These are phyloP conservation scores for Coemansia erecta DNA, from an alignment of 192 early-diverging fungal species.

Conservation along the genomic window DNA sequence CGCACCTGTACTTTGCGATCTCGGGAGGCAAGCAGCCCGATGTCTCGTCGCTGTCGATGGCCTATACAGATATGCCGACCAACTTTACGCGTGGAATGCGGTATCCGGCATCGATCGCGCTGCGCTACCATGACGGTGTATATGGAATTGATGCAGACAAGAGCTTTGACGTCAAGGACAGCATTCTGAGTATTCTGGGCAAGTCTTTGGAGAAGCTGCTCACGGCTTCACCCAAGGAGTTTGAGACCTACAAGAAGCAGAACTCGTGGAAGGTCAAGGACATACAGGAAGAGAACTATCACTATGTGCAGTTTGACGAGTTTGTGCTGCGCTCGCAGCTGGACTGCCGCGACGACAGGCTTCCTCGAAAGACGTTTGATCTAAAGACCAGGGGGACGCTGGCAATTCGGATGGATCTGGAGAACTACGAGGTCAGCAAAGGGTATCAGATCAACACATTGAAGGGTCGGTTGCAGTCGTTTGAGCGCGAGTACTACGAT, in stretches of 20 bases:
- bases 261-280: constrained; percentile 54
- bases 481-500: constrained; percentile 92
- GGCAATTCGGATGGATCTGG: constrained; percentile 75
- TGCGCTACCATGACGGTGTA: constrained; percentile 67
- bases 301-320: constrained; percentile 64
- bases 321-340: constrained; percentile 87
- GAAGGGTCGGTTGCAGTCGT: constrained; percentile 72
- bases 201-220: constrained; percentile 87
- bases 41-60: constrained; percentile 58
- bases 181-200: constrained; percentile 74
- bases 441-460: constrained; percentile 69
- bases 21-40: constrained; percentile 64
- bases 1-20: constrained; percentile 74
- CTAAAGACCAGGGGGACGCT: constrained; percentile 86
- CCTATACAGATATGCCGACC: constrained; percentile 61
- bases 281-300: constrained; percentile 63
- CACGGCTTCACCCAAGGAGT: constrained; percentile 66
- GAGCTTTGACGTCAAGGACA: constrained; percentile 64
- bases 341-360: constrained; percentile 74
- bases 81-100: constrained; percentile 64
- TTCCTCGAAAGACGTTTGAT: constrained; percentile 85
- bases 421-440: constrained; percentile 64
- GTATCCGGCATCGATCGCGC: constrained; percentile 65
- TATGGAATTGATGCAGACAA: constrained; percentile 89
- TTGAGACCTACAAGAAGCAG: constrained; percentile 63